phyloP scores from a whole-genome alignment of 2,329 filamentous ascomycete species.

The Talaromyces rugulosus region DNA sequence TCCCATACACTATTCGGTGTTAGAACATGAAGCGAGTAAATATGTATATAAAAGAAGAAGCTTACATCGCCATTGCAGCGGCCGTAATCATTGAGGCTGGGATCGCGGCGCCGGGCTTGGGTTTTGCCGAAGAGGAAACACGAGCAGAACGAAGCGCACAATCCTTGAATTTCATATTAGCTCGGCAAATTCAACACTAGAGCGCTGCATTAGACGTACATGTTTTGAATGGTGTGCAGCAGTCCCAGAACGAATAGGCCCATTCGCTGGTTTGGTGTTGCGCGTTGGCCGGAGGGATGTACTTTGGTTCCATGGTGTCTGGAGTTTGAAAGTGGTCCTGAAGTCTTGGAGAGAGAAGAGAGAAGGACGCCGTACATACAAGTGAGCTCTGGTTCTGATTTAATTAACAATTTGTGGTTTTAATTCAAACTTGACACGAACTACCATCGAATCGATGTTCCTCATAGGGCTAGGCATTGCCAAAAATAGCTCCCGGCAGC shows the following conservation, averaged over 20 bases:
- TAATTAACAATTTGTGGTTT: too few relatives aligned
- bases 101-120: slow-evolving; percentile 27
- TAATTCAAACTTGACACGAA: not conserved
- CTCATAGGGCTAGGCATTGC: not conserved
- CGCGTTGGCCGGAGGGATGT: not conserved
- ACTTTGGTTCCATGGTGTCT: not conserved
- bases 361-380: not conserved
- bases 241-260: slow-evolving; percentile 29
- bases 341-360: too few relatives aligned
- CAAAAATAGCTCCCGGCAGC: not conserved
- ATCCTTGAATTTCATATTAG: slow-evolving; percentile 17
- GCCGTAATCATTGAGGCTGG: slow-evolving; percentile 22
- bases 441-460: not conserved
- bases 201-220: slow-evolving; percentile 20
- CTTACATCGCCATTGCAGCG: slow-evolving; percentile 26
- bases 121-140: slow-evolving; percentile 31
- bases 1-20: slow-evolving; percentile 30
- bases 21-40: not conserved
- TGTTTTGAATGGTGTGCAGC: slow-evolving; percentile 26
- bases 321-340: not conserved
- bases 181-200: not conserved
- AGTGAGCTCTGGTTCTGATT: not conserved
- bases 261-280: slow-evolving; percentile 20
- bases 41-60: not conserved
- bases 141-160: slow-evolving; percentile 24